Evolutionary conservation across 2,329 filamentous ascomycete species (phyloP), one percentile per base, ranked within the genome.

Genomic region (Paraconiothyrium sp.): DNA sequence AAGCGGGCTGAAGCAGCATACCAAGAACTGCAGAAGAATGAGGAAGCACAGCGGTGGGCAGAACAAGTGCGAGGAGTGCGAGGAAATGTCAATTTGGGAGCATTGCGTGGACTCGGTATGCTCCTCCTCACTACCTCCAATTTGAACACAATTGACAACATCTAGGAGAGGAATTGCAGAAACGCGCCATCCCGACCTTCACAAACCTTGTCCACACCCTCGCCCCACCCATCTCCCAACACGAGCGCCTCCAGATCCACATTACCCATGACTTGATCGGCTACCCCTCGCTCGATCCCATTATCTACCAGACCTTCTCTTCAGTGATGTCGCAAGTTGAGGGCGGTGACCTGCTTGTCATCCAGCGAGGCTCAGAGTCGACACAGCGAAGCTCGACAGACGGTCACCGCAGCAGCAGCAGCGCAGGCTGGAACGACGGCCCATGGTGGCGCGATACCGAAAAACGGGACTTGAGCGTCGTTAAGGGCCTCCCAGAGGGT

Each of bases 311-410:
- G 60, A 93, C 95, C 66, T 99, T 99, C 82, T 91, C 91, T 58
- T 90, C 93, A 57, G 94, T 99, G 73, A 99, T 99, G 95, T 88
- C 93, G n/a, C 95, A 99, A 81, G 95, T 99, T 49, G 95, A 99
- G 81, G 95, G 95, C 67, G 95, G 95, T 58, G 95, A 98, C 73
- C 85, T 99, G 20, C 86, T 98, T 57, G 95, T 99, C 58, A 89
- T 98, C 63, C 95, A 99, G 81, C 92, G 94, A 41, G 95, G 95
- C 22, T 91, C 93, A 63, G 95, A 98, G 80, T 92, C 90, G 52
- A 87, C 89, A 50, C 89, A 88, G 34, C 89, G 89, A 47, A 85
- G 86, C 46, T 88, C 88, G 1, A 84, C 91, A 51, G 84, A 84
- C 61, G 85, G 85, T 43, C 86, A 85, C 71, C 80, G 80, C 44